Evolutionary conservation across 2,329 filamentous ascomycete species (phyloP).

Genomic region (Curvularia sp.): DNA sequence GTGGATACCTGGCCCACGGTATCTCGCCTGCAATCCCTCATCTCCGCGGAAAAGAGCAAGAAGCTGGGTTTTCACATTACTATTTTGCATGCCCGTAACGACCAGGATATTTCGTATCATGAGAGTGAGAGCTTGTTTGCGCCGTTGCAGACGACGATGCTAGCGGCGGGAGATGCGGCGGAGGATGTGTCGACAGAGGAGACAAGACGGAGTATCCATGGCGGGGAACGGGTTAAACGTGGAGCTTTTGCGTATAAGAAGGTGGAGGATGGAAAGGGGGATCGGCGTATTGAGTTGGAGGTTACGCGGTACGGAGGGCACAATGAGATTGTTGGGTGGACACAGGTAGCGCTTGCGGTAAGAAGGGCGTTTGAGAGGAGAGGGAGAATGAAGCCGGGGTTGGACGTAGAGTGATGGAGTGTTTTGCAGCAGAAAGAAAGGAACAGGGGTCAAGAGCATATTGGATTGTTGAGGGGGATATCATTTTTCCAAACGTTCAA

Average conservation of each 20-base stretch:
- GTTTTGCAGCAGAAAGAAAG: not conserved
- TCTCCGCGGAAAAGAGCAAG: conserved; percentile 6
- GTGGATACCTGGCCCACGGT: conserved; percentile 84
- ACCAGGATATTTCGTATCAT: conserved; percentile 79
- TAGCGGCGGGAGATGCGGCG: conserved; percentile 31
- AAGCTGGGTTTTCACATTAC: conserved; percentile 53
- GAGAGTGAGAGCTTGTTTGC: conserved; percentile 59
- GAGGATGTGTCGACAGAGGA: conserved; percentile 26
- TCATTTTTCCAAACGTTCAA: conserved; percentile 16
- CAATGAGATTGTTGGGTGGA: conserved; percentile 71
- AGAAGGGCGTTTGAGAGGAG: conserved; percentile 68
- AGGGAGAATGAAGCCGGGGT: conserved; percentile 30
- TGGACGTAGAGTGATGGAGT: conserved; percentile 36
- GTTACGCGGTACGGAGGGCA: conserved; percentile 61
- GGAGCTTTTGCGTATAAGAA: conserved; percentile 48
- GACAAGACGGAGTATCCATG: conserved; percentile 42
- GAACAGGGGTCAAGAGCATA: not conserved
- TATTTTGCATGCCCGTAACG: conserved; percentile 80
- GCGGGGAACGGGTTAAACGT: conserved; percentile 40
- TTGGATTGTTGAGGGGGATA: conserved; percentile 19
- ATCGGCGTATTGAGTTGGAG: conserved; percentile 51
- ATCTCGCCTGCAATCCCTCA: conserved; percentile 65
- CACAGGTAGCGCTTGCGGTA: conserved; percentile 68
- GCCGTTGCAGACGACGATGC: conserved; percentile 35
- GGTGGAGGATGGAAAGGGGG: conserved; percentile 37